Evolutionary conservation across 768 basidiomycete species (phyloP), one percentile per base, ranked within the genome.

Genomic region (Tricholoma sp.): DNA sequence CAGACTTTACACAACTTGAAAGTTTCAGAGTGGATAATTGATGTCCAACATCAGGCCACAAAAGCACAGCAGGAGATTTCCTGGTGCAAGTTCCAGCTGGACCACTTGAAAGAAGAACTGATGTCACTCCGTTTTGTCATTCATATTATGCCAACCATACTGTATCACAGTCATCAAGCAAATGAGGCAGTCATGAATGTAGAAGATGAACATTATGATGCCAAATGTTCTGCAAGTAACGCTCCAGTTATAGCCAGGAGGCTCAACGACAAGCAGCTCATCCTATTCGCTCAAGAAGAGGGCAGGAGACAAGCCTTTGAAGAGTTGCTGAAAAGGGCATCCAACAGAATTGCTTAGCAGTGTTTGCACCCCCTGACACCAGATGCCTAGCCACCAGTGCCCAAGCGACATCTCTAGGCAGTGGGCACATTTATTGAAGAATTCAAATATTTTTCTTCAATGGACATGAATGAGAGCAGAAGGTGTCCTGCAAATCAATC

Each of bases 231-330:
- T 11, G 72, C 74, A 7, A 56, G 61, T 18, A 66, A 76, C 28
- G 75, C 84, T 18, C 74, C 83, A 32, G 73, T 68, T n/a, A 72
- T 75, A 33, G 75, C 84, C n/a, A 72, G 86, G 28, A 78, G 77
- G 65, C 59, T 85, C 42, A 80, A 81, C 55, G 76, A 84, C 54
- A 78, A 85, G 67, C 78, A 73, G 37, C 61, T 79, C 47, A 44
- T 83, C 3, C 63, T 79, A 1, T 59, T 74, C n/a, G n/a, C n/a
- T n/a, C n/a, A n/a, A n/a, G n/a, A n/a, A n/a, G n/a, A n/a, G n/a
- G n/a, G n/a, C n/a, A 68, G 83, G 36, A 65, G 61, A 52, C 59
- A 70, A 55, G 76, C 76, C 1, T 76, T 67, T 57, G 74, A 77
- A 49, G 72, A 76, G 57, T n/a, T n/a, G n/a, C n/a, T n/a, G n/a